Base-by-base conservation (phyloP, 2,329 filamentous ascomycete genomes). In the Madurella fahalii region DNA sequence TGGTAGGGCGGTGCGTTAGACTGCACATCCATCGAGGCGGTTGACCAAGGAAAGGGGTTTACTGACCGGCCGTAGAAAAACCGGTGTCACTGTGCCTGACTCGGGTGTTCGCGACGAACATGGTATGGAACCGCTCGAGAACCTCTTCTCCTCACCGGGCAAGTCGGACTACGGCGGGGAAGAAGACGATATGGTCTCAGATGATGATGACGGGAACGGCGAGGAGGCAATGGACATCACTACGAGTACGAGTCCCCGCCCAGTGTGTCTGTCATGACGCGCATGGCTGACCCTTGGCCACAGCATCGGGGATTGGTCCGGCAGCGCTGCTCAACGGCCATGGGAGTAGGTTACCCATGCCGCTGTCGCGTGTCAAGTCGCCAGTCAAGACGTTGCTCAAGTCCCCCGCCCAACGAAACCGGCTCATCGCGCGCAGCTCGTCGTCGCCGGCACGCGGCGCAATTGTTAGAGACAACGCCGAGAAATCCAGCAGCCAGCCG, bases 51-150 rank as follows among this genome's bases (percentile, higher is more conserved):
- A 12, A 40, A 15, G 15, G 25, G 13, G 20, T 17, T 25, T 42
- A 32, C 53, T 54, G 47, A 48, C 40, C 40, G 25, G 68, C 13
- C 46, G 47, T 62, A 96, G 93, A 63, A 95, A 95, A 80, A 99
- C 94, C 1, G 94, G 94, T 43, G 81, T 95, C 25, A 87, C 84
- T 1, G 72, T 97, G 32, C 83, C 84, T 65, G 90, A 96, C 65
- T 84, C 78, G 52, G 90, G 90, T 50, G 77, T 85, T 57, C 87
- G 90, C 73, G 93, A 97, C 72, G 91, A 95, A 69, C 79, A 96
- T 78, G 94, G 93, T 70, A 85, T 99, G 76, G 90, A 96, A 69
- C 87, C 89, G 37, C 81, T 96, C 55, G 89, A 93, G 37, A 83
- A 84, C 62, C 83, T 97, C 61, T 96, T 96, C 71, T 96, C 92